Evolutionary conservation across 306 rosid genomes (phyloP).

Genomic region (Cicer pinnatifidum): DNA sequence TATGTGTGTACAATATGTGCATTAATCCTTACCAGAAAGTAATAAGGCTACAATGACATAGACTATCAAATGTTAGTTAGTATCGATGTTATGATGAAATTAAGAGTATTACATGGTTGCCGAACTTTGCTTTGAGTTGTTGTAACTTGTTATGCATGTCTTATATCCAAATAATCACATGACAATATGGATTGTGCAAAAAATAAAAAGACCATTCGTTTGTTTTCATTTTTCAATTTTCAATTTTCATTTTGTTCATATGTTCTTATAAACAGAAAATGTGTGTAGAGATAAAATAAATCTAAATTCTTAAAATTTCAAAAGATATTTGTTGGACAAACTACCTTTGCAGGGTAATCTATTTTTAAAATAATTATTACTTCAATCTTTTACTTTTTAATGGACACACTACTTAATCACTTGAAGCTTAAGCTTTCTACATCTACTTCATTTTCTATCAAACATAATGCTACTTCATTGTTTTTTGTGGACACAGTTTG

Average conservation of each 20-base stretch:
- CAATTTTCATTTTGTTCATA: neutral
- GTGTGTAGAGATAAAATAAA: no score
- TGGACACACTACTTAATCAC: no score
- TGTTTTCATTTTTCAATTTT: constrained; percentile 16
- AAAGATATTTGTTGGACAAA: no score
- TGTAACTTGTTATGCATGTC: constrained; percentile 36
- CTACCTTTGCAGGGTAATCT: no score
- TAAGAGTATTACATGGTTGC: constrained; percentile 2
- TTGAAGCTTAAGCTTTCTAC: no score
- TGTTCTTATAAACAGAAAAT: no score
- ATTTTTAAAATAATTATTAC: no score
- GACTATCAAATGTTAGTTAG: constrained; percentile 15
- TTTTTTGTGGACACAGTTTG: no score
- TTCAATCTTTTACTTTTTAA: no score
- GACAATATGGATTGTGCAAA: constrained; percentile 5
- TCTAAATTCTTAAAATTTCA: no score
- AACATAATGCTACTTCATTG: no score
- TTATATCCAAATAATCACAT: constrained; percentile 1
- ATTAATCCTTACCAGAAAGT: constrained; percentile 4
- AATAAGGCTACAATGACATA: neutral
- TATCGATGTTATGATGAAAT: neutral
- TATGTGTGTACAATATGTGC: constrained; percentile 24
- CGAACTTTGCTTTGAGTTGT: constrained; percentile 15
- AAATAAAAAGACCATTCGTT: neutral
- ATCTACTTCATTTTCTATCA: no score